Base-by-base conservation (phyloP, 768 basidiomycete genomes). In the Trametes villosa region DNA sequence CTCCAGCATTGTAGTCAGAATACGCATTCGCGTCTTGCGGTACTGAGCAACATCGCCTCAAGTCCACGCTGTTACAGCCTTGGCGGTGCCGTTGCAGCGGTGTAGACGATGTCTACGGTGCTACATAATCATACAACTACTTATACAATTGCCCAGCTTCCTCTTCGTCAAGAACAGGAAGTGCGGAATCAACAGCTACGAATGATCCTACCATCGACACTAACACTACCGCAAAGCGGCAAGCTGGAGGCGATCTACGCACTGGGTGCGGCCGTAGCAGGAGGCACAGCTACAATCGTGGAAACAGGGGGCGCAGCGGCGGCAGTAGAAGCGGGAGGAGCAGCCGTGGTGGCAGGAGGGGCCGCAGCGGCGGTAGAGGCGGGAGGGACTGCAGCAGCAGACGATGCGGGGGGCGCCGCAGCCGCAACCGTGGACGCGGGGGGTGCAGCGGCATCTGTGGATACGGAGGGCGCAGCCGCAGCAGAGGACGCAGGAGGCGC, bases 131-230 rank as follows among this genome's bases (percentile, higher is more conserved):
- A 31, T 17, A 31, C 47, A 38, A 18, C 51, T 41, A 29, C 8
- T 53, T 9, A 53, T 53, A 29, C 51, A 53, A 41, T 53, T 18
- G 51, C 40, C 51, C 51, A 41, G 38, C 26, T 27, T 53, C 51
- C 30, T 40, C 50, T 26, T 26, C 36, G 24, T 38, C 29, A 27
- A 24, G 50, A 24, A 17, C n/a, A 20, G 9, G 8, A 40, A 40
- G 29, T 30, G 18, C 29, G 18, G 29, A 31, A 31, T n/a, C n/a
- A n/a, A n/a, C n/a, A n/a, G n/a, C n/a, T n/a, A n/a, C n/a, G n/a
- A n/a, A n/a, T n/a, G n/a, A n/a, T n/a, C n/a, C n/a, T n/a, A n/a
- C n/a, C n/a, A n/a, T n/a, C n/a, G n/a, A n/a, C n/a, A n/a, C n/a
- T n/a, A n/a, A n/a, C n/a, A n/a, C n/a, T n/a, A n/a, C n/a, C n/a